phyloP scores from a whole-genome alignment of 805 yeast species.

The Lipomyces sp. region DNA sequence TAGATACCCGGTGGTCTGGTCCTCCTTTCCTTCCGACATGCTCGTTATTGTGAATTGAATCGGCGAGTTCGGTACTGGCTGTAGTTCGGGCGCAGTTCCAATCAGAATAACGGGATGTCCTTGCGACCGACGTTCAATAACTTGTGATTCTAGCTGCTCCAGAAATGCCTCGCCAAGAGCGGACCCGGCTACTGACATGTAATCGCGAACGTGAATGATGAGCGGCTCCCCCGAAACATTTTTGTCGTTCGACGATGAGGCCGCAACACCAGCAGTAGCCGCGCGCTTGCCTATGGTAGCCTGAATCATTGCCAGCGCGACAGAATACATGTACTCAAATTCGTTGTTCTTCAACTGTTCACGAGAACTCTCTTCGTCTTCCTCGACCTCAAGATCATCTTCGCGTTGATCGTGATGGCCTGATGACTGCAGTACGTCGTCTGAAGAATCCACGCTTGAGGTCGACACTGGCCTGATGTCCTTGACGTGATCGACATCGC shows the following conservation, averaged over 20 bases:
- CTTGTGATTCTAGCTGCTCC: slow-evolving; percentile 15
- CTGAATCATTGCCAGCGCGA: neutral
- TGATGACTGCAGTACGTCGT: neutral
- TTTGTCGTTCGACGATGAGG: neutral
- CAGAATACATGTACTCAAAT: neutral
- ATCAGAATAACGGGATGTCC: slow-evolving; percentile 14
- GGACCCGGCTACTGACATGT: slow-evolving; percentile 9
- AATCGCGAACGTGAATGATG: slow-evolving; percentile 18
- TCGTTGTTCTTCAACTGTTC: neutral
- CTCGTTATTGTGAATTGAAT: slow-evolving; percentile 4
- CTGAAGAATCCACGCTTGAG: neutral
- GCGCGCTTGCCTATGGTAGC: neutral
- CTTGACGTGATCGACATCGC: neutral
- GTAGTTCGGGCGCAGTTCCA: slow-evolving; percentile 14
- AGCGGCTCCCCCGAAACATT: slow-evolving; percentile 3
- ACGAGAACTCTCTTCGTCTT: neutral
- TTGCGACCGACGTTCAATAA: slow-evolving; percentile 5
- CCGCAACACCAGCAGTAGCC: neutral
- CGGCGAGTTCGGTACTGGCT: neutral
- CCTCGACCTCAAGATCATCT: neutral
- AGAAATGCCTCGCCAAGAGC: slow-evolving; percentile 14
- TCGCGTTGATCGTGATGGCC: neutral
- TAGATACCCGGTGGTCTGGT: neutral
- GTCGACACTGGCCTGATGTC: no score
- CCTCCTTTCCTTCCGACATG: slow-evolving; percentile 1